Conservation (phyloP, 768 basidiomycete genomes). For the Boletus pseudopeckii region DNA sequence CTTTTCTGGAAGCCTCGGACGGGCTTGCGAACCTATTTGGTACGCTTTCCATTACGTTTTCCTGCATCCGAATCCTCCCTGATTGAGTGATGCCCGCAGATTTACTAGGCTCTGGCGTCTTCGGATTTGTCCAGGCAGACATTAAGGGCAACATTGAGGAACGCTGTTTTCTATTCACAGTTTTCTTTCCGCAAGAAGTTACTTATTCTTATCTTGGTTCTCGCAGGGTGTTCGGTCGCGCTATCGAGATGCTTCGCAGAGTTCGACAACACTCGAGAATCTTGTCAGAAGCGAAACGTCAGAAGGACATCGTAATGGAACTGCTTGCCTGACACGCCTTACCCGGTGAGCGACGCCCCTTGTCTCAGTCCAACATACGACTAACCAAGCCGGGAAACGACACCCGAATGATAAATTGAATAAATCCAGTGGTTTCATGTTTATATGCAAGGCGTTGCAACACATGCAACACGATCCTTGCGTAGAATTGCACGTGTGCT, state of each 20-base stretch:
- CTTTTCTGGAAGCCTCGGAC: constrained; percentile 87
- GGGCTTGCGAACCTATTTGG: constrained; percentile 76
- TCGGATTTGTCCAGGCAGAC: constrained; percentile 72
- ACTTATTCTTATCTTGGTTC: constrained; percentile 9
- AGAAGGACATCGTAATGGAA: constrained; percentile 47
- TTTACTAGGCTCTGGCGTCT: constrained; percentile 63
- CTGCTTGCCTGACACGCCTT: constrained; percentile 61
- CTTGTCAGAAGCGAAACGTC: constrained; percentile 52
- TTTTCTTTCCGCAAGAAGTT: constrained; percentile 11
- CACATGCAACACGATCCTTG: constrained; percentile 54
- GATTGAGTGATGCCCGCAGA: constrained; percentile 38
- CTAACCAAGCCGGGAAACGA: constrained; percentile 3
- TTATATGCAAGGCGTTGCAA: constrained; percentile 66
- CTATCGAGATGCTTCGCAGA: constrained; percentile 40
- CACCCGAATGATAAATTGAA: constrained; percentile 3
- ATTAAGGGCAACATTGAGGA: constrained; percentile 65
- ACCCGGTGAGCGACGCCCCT: constrained; percentile 47
- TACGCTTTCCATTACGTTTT: constrained; percentile 35
- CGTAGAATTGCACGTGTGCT: constrained; percentile 61
- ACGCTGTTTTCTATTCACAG: constrained; percentile 25
- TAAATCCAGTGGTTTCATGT: constrained; percentile 54
- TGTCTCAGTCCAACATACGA: constrained; percentile 4
- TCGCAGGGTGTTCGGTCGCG: constrained; percentile 62
- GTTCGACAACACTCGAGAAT: constrained; percentile 56
- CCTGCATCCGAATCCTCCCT: constrained; percentile 9